These are phyloP conservation scores for Gloeopeniophorella convolvens DNA, from an alignment of 768 basidiomycete species.

Conservation along the genomic window DNA sequence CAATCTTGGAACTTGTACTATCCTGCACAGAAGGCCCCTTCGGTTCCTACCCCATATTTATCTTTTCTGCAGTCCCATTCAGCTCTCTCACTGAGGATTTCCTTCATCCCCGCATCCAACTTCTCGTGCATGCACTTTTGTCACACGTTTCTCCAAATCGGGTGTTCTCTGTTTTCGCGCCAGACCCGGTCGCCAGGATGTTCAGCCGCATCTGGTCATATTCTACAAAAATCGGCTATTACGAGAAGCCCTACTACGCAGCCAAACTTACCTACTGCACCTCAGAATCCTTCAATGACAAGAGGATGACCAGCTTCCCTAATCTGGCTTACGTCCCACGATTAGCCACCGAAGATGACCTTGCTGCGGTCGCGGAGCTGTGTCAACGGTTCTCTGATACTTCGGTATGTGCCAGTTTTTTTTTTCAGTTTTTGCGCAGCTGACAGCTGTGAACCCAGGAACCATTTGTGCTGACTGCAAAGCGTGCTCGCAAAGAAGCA, in stretches of 20 bases:
- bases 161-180: constrained; percentile 63
- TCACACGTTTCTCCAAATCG: constrained; percentile 32
- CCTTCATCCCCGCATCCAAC: constrained; percentile 35
- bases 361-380: constrained; percentile 35
- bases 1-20: constrained; percentile 44
- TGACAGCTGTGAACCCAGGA: constrained; percentile 29
- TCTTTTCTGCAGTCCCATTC: constrained; percentile 33
- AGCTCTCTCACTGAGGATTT: constrained; percentile 31
- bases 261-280: constrained; percentile 56
- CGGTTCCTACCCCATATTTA: constrained; percentile 61
- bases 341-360: constrained; percentile 34
- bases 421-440: background rate
- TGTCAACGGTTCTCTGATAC: constrained; percentile 52
- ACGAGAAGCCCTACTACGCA: constrained; percentile 50
- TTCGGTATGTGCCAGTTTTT: constrained; percentile 42
- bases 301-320: constrained; percentile 1
- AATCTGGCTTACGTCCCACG: constrained; percentile 35
- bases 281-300: constrained; percentile 27
- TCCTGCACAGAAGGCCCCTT: constrained; percentile 51
- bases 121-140: constrained; percentile 37
- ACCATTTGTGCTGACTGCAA: constrained; percentile 45
- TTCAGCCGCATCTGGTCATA: constrained; percentile 47
- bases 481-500: constrained; percentile 47
- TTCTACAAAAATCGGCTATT: constrained; percentile 35
- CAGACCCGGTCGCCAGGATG: constrained; percentile 35